These are phyloP conservation scores for Lipomyces mesembrius DNA, from an alignment of 805 yeast genomes.

Conservation along the genomic window DNA sequence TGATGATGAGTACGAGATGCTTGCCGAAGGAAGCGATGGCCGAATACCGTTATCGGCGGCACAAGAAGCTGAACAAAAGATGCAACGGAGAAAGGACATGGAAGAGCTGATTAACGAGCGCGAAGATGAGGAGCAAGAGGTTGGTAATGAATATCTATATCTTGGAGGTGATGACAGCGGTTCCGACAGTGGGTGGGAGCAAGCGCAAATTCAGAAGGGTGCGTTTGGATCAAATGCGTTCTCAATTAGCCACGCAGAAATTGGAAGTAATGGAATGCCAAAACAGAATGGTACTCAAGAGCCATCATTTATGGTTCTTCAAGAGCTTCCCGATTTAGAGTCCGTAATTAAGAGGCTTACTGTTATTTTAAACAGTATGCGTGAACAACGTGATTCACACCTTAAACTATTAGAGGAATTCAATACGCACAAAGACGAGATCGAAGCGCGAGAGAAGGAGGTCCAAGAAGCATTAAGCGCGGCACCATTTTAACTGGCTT, in stretches of 20 bases:
- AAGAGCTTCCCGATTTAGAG: constrained; percentile 29
- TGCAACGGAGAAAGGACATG: constrained; percentile 23
- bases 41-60: constrained; percentile 33
- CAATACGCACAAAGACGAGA: constrained; percentile 17
- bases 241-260: neutral
- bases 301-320: constrained; percentile 17
- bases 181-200: constrained; percentile 33
- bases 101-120: constrained; percentile 29
- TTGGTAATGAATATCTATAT: constrained; percentile 16
- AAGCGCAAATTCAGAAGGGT: constrained; percentile 33
- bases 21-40: constrained; percentile 36
- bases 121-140: constrained; percentile 26
- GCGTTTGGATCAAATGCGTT: constrained; percentile 21
- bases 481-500: neutral
- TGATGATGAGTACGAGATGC: constrained; percentile 31
- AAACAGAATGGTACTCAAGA: neutral
- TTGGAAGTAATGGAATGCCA: neutral
- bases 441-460: constrained; percentile 20
- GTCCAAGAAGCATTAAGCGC: constrained; percentile 24
- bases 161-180: constrained; percentile 21
- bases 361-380: constrained; percentile 21
- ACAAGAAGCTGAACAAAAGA: constrained; percentile 27
- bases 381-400: constrained; percentile 22
- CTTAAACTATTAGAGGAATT: constrained; percentile 20
- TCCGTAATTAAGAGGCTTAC: constrained; percentile 23